Evolutionary conservation across 2,329 filamentous ascomycete genomes (phyloP), one percentile per base, ranked within the genome.

Genomic region (Cladosporium austrohemisphaericum): DNA sequence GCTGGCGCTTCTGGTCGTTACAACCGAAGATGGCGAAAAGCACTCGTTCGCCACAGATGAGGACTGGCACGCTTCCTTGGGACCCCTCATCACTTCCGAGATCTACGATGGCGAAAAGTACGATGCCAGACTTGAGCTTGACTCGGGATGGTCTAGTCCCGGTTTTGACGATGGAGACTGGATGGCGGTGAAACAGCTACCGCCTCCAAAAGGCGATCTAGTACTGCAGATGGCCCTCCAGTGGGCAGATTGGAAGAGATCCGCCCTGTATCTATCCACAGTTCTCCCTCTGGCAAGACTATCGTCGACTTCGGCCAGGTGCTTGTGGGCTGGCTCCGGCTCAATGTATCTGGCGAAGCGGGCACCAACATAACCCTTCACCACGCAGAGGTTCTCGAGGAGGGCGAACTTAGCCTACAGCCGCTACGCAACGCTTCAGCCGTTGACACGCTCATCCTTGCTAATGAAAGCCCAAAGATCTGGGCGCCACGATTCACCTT

Each of bases 251-350:
- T 62, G 0, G 59, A 71, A 52, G 57, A 52, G 23, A 32, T 66
- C 26, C 58, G 55, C 18, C 61, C 67, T 1, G 41, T 52, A 3
- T 41, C 60, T 1, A 60, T 69, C 5, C 58, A 67, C 22, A 57
- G 32, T 3, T 67, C 69, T 0, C 63, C 67, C 0, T 69, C 70
- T 0, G 74, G 75, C 4, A 76, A 76, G 55, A 72, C 65, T 0
- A 63, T 80, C 1, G 51, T 81, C 25, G 77, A 82, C 53, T 81
- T 81, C 58, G 78, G 78, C 1, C 78, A 82, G 56, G 81, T 82
- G 54, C 63, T 81, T 0, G 78, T 80, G 1, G 79, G 79, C 1
- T 70, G 69, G 55, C 49, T 80, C 1, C 62, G 64, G 0, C 55
- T 80, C 1, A 37, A 35, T 26, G 58, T 74, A 2, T 55, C 55